Evolutionary conservation across 2,329 filamentous ascomycete species (phyloP), one percentile per base, ranked within the genome.

Genomic region (Fusarium sp.): DNA sequence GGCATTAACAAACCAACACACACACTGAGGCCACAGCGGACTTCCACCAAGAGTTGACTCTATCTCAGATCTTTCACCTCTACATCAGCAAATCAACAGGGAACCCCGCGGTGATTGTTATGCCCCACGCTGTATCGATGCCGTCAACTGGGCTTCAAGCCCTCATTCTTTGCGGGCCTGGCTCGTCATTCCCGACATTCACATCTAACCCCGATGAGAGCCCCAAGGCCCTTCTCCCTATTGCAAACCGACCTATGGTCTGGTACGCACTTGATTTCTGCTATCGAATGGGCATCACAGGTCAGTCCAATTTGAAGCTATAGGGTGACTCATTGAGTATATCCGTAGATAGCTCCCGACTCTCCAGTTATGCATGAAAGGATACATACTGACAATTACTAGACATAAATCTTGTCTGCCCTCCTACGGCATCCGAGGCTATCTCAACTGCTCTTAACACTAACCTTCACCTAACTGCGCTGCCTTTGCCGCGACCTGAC

Each of bases 261-360:
- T 95, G 94, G 92, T 96, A 96, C 80, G 91, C 93, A 11, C 89
- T 96, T 44, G 93, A 95, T 77, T 95, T 94, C 84, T 95, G 93
- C 82, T 93, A 94, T 79, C 90, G 93, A 41, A 93, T 92, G 81
- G 93, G 93, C 75, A 90, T 95, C 73, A 93, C 91, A 78, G 87
- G 92, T 93, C 82, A 82, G 88, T 81, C 16, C 35, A 30, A 16
- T 28, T 18, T 15, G 20, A 22, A 36, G 53, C 31, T 65, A 45
- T 30, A 14, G 15, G 36, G 30, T 48, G 58, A 72, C 48, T 60
- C 54, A 68, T 45, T 45, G 33, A 24, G 22, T 30, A 68, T 30
- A 41, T 31, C n/a, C 26, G 28, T 30, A 57, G 15, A 22, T 35
- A n/a, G 6, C 36, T 45, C 45, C n/a, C 55, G 15, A 28, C 36